Evolutionary conservation across 805 yeast species (phyloP), one percentile per base, ranked within the genome.

Genomic region (Lipomyces chichibuensis): DNA sequence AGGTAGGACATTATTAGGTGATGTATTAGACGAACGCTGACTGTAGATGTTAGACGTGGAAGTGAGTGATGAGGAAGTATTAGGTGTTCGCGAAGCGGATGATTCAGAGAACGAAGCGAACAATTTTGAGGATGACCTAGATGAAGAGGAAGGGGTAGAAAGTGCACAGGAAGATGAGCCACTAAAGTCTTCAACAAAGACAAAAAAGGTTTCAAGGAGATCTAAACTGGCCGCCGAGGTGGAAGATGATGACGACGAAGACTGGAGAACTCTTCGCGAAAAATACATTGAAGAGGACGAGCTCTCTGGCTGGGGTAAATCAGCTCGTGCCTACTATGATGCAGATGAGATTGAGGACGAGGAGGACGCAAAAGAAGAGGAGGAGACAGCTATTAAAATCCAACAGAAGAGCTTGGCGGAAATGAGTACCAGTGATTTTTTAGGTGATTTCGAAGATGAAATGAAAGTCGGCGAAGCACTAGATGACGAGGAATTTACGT

Each of bases 401-500:
- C 98, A 93, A 79, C 90, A 89, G 80, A 84, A 85, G 72, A 92
- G 92, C 76, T 79, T 91, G 66, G 86, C 86, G 71, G 96, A 89
- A 57, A 81, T 93, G 72, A 85, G 87, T 58, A 87, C 89, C 84
- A 90, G 84, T 33, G 95, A 89, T 76, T 88, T 83, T 75, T 79
- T 88, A 72, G 95, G 91, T 70, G 96, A 91, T 65, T 66, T 70
- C 20, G 92, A 86, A 33, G 96, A 90, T 70, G 94, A 98, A 97
- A 81, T 84, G 49, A 84, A 85, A 71, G 81, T 83, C 20, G 88
- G 87, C 0, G 79, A 80, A 43, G 80, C 79, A n/a, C 81, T 78
- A 25, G 85, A 75, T 4, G 75, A 65, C 43, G 72, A n/a, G 57
- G 74, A 57, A 8, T 70, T 51, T 52, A 60, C 32, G 55, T 52